phyloP scores from a whole-genome alignment of 331 rosid genomes.

The Erythrophleum ivorense region DNA sequence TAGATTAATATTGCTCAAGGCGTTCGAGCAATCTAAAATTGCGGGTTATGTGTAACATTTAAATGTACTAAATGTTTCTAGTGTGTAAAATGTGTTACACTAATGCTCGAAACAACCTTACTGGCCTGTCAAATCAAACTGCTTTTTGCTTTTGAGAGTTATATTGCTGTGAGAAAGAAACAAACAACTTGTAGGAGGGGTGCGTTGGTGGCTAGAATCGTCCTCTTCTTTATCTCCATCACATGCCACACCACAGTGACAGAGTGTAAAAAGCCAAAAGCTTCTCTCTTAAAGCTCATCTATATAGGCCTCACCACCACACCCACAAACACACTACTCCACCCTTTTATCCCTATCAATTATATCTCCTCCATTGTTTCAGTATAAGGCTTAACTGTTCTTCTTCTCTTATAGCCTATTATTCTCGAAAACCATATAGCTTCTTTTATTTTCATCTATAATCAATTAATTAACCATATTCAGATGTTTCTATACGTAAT shows the following conservation, averaged over 20 bases:
- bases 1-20: not conserved
- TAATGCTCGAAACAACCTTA: slow-evolving; percentile 28
- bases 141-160: slow-evolving; percentile 24
- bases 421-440: not conserved
- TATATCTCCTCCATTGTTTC: not conserved
- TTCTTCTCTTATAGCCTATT: not conserved
- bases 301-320: not conserved
- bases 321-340: not conserved
- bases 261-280: slow-evolving; percentile 17
- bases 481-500: too few species aligned
- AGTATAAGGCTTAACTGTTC: not conserved
- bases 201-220: slow-evolving; percentile 24
- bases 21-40: not conserved
- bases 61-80: too few species aligned
- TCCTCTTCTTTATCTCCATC: slow-evolving; percentile 39
- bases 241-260: slow-evolving; percentile 42
- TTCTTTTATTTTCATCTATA: not conserved
- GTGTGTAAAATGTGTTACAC: not conserved
- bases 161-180: slow-evolving; percentile 16
- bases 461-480: too few species aligned
- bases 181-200: not conserved
- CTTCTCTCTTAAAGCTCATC: not conserved
- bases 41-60: slow-evolving; percentile 10
- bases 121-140: slow-evolving; percentile 38
- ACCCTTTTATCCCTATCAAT: not conserved